Evolutionary conservation across 352 stramenopile genomes (phyloP), one percentile per base, ranked within the genome.

Genomic region (Albugo candida): DNA sequence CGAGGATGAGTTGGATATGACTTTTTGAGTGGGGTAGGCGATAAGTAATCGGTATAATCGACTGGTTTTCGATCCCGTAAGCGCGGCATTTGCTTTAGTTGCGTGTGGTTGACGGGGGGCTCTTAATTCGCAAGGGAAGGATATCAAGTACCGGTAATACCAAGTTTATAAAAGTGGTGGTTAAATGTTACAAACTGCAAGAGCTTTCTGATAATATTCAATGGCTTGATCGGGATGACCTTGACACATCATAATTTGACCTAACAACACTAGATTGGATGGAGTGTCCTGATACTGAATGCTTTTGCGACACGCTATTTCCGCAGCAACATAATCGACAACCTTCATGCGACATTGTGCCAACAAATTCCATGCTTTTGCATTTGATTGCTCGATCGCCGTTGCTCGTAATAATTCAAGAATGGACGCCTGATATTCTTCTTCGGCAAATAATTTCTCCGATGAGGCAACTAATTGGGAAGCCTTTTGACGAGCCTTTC

Each of bases 351-450:
- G 68, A 45, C 68, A 78, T 50, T 72, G 56, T 12, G 68, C 66
- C 16, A 81, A 52, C 60, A 81, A 49, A 38, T 67, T 70, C 64
- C 66, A 81, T 39, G 72, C 38, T 5, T 54, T 63, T 17, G 62
- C 55, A 24, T 75, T 78, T 31, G 64, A 67, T 1, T 60, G 58
- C 51, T 81, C 68, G 27, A 81, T 69, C 12, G 48, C 56, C 0
- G 51, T 49, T 14, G 66, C 68, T 10, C 66, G 64, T 36, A 65
- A 54, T 16, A 81, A 56, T 57, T 81, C 68, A 19, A 81, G 41
- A 19, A 81, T 76, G 19, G 68, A 65, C 17, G 66, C 64, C 53
- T 76, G 69, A 49, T 70, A 78, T 52, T 81, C 68, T 31, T 67
- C 55, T 52, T 73, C 62, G 12, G 54, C 40, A 49, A 81, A 72